Evolutionary conservation across 768 basidiomycete species (phyloP), one percentile per base, ranked within the genome.

Genomic region (Cantharellus anzutake): DNA sequence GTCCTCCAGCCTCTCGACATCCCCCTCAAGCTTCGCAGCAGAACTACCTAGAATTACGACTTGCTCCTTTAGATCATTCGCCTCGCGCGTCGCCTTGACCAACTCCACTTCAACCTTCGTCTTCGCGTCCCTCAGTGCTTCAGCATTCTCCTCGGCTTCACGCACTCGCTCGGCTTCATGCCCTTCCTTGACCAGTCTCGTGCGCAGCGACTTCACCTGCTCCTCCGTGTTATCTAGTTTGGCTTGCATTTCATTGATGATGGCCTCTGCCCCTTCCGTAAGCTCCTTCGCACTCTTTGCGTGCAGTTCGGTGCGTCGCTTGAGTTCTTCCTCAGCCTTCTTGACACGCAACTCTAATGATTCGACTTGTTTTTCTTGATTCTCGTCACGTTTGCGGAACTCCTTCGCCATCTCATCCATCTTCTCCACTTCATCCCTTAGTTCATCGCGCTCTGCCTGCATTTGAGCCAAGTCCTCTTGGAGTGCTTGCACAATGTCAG

Each of bases 361-460:
- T 35, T 16, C 38, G 34, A 59, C 29, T 4, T 51, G 42, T 41
- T 38, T 39, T 52, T 34, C n/a, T 16, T 37, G 56, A 5, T 58
- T 41, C 56, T 14, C 42, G 56, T 14, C 35, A 35, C 52, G 39
- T 35, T 71, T 73, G 63, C 75, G 76, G 48, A 80, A 70, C 29
- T 76, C 76, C 2, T 79, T 77, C 67, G 78, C 84, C 68, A 87
- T 84, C 61, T 86, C 80, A 62, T 80, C 74, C 3, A 79, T 80
- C 62, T 86, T 65, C 1, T 73, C 70, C 1, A 73, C 74, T 3
- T 77, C 78, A 4, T 61, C 67, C 0, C 74, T 75, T 16, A 73
- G 70, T n/a, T 71, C 73, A 59, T 79, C 83, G 64, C 81, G 59
- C 34, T 60, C 59, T 16, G 59, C 42, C 59, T 60, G 55, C 44